These are phyloP conservation scores for Komagataella populi DNA, from an alignment of 805 yeast species.

Conservation along the genomic window DNA sequence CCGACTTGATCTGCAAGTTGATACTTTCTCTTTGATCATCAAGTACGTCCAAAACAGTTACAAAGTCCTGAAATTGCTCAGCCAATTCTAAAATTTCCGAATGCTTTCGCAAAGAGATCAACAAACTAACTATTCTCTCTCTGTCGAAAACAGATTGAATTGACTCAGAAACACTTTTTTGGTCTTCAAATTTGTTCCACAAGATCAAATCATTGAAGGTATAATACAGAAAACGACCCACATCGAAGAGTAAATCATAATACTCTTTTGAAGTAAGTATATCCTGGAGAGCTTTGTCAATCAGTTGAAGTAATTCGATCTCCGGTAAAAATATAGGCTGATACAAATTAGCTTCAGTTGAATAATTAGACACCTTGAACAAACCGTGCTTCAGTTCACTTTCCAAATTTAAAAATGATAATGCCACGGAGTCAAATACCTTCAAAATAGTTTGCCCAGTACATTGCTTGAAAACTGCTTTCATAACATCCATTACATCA, in stretches of 20 bases:
- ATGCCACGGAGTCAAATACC: background rate
- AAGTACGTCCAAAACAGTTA: conserved; percentile 43
- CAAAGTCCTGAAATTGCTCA: conserved; percentile 52
- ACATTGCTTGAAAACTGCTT: background rate
- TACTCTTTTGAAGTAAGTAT: background rate
- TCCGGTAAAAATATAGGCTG: background rate
- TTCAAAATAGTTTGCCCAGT: background rate
- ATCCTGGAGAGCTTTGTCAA: background rate
- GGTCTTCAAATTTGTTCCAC: background rate
- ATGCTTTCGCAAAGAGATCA: background rate
- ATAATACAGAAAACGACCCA: background rate
- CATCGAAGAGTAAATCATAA: background rate
- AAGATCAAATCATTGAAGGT: background rate
- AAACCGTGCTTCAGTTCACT: background rate
- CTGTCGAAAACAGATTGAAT: background rate
- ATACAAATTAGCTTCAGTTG: background rate
- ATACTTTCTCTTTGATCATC: conserved; percentile 25
- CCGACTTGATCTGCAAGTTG: conserved; percentile 1
- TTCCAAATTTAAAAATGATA: background rate
- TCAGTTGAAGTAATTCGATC: background rate
- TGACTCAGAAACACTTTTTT: background rate
- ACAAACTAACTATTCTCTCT: background rate
- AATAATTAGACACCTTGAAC: background rate
- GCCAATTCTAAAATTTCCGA: background rate
- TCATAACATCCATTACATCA: background rate